These are phyloP conservation scores for Aspergillus cavernicola DNA, from an alignment of 495 filamentous ascomycete genomes.

Conservation along the genomic window DNA sequence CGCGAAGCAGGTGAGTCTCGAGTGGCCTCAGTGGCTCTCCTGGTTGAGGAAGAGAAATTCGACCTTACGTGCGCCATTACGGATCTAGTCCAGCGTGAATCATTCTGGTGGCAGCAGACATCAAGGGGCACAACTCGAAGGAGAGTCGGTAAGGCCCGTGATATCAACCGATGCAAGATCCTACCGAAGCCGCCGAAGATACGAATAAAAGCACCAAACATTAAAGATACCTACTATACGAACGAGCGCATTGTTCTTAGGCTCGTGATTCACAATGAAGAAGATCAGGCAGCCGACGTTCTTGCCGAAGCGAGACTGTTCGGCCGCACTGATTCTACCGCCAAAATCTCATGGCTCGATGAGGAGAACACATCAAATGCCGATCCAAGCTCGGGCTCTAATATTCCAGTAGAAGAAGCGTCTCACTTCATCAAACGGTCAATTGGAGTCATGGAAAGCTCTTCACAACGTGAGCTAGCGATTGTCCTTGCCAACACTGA, in stretches of 20 bases:
- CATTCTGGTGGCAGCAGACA: slow-evolving; percentile 54
- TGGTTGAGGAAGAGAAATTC: slow-evolving; percentile 61
- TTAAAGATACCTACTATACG: slow-evolving; percentile 71
- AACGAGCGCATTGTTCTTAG: slow-evolving; percentile 68
- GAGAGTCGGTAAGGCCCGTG: slow-evolving; percentile 37
- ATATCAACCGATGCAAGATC: slow-evolving; percentile 54
- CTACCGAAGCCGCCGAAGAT: slow-evolving; percentile 92
- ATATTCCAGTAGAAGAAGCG: slow-evolving; percentile 28
- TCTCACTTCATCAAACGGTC: slow-evolving; percentile 34
- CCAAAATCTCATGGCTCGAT: slow-evolving; percentile 45
- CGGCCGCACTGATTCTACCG: slow-evolving; percentile 52
- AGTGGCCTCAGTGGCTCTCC: slow-evolving; percentile 60
- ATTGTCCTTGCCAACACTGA: slow-evolving; percentile 35
- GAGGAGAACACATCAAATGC: slow-evolving; percentile 22
- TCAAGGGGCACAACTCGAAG: slow-evolving; percentile 33
- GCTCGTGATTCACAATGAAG: slow-evolving; percentile 73
- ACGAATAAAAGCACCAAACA: slow-evolving; percentile 59
- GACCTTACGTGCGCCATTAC: slow-evolving; percentile 62
- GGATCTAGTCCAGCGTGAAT: slow-evolving; percentile 38
- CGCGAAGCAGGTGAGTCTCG: slow-evolving; percentile 76
- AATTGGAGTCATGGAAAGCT: slow-evolving; percentile 48
- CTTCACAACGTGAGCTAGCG: slow-evolving; percentile 31
- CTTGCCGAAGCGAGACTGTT: slow-evolving; percentile 64
- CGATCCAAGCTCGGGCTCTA: slow-evolving; percentile 18
- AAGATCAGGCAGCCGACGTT: slow-evolving; percentile 73